Evolutionary conservation across 2,329 filamentous ascomycete species (phyloP).

Genomic region (Beauveria pseudobassiana): DNA sequence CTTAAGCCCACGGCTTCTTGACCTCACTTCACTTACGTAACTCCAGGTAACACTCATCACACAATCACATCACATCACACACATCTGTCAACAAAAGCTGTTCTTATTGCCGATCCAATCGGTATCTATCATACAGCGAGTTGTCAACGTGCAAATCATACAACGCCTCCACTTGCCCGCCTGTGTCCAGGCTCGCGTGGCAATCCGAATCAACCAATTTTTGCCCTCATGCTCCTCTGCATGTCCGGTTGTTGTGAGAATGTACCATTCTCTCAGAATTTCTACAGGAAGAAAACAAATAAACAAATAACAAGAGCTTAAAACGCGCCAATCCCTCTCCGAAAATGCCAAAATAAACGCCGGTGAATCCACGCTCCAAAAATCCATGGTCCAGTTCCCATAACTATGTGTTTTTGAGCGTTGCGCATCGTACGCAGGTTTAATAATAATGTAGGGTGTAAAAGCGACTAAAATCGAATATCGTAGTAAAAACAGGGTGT

Average conservation of each 20-base stretch:
- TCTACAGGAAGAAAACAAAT: conserved; percentile 2
- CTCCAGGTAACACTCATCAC: too few relatives aligned
- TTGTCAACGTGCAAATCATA: conserved; percentile 7
- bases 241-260: conserved; percentile 4
- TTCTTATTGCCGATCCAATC: conserved; percentile 7
- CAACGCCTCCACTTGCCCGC: conserved; percentile 7
- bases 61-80: background rate
- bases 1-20: too few relatives aligned
- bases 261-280: conserved; percentile 5
- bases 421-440: conserved; percentile 14
- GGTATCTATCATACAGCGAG: conserved; percentile 11
- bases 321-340: conserved; percentile 8
- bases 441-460: conserved; percentile 11
- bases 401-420: conserved; percentile 11
- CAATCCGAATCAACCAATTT: conserved; percentile 9
- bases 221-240: background rate
- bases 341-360: conserved; percentile 13
- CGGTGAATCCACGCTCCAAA: conserved; percentile 11
- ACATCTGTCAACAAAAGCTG: conserved; percentile 7
- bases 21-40: too few relatives aligned
- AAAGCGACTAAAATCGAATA: conserved; percentile 23
- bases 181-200: conserved; percentile 6
- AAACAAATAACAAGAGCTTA: background rate
- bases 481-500: conserved; percentile 21
- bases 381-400: conserved; percentile 12